Evolutionary conservation across 495 filamentous ascomycete species (phyloP), one percentile per base, ranked within the genome.

Genomic region (Penicillium tannophilum): DNA sequence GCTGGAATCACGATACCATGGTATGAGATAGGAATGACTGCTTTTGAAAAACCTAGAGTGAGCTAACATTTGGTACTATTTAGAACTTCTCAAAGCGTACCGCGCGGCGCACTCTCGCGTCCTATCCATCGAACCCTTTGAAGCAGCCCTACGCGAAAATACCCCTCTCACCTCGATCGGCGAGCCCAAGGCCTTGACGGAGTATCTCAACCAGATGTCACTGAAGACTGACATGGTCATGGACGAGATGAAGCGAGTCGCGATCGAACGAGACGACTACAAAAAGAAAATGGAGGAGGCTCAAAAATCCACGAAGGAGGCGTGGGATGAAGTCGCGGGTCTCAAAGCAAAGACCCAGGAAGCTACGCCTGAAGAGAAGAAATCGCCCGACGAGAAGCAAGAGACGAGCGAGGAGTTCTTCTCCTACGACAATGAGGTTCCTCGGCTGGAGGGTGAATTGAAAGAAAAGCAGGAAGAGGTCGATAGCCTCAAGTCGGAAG

Each of bases 161-260:
- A 98, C 95, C 0, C 93, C 94, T 0, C 74, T 97, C 20, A 89
- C 91, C 16, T 90, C 90, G 4, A 96, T 98, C 56, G 83, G 79
- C 52, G 95, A 98, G 58, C 90, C 92, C 0, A 84, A 85, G 60
- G 88, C 91, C 2, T 75, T 98, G 31, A 86, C 93, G 4, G 94
- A 98, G 73, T 98, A 98, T 68, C 81, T 98, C n/a, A 94, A 88
- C 61, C 91, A 96, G 71, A 75, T 96, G 41, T 90, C 88, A 53
- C 73, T 92, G 26, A 93, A 93, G 61, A 86, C 87, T 10, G 92
- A 96, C 61, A 91, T 98, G 86, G 85, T 94, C 2, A 82, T 92
- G 81, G 89, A 96, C 17, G 94, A 98, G 70, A 77, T 97, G n/a
- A 96, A 92, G 75, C 84, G 92, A 0, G 86, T 97, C 0, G 86